Base-by-base conservation (phyloP, 768 basidiomycete genomes). In the Russula sp. region DNA sequence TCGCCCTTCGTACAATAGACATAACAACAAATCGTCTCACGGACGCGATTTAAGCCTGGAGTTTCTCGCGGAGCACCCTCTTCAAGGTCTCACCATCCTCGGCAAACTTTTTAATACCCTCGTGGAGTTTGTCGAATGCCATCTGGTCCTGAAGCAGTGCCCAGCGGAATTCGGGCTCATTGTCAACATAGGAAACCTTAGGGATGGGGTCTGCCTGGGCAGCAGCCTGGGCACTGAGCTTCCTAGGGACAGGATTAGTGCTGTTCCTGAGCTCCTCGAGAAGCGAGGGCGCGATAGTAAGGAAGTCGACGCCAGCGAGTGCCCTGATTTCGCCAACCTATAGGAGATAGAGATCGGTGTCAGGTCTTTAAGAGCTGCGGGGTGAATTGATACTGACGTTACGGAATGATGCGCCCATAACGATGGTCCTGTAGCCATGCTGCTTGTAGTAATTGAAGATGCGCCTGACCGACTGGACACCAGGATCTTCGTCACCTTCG, bases 371-470 rank as follows among this genome's bases (percentile, higher is more conserved):
- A 6, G 35, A 8, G n/a, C 44, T 50, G 45, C 35, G 31, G 47
- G 20, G 37, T 20, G 18, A 42, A 31, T 14, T 27, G 40, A 18
- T 3, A 79, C 89, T 62, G 69, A 94, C 88, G 81, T 98, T 98
- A 74, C 97, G 91, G 94, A 99, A 98, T 37, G 94, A 96, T 63
- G 97, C 97, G 73, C 96, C 97, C 97, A 98, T 98, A 75, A 98
- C 96, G 77, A 99, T 98, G 70, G 97, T 99, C 72, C 94, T 92
- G 85, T 99, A 98, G 64, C 84, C 83, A 78, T 98, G 85, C 75
- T 97, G 94, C 84, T 98, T 98, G 86, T 99, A 99, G 77, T 94
- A 98, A 82, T 96, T 91, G 86, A 88, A 99, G 80, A 99, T 99
- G 78, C 83, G 89, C 81, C 91, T 88, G 66, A 99, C 97, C 47